Base-by-base conservation (phyloP, 176 grass and related monocot species). In the Triticum timopheevii region DNA sequence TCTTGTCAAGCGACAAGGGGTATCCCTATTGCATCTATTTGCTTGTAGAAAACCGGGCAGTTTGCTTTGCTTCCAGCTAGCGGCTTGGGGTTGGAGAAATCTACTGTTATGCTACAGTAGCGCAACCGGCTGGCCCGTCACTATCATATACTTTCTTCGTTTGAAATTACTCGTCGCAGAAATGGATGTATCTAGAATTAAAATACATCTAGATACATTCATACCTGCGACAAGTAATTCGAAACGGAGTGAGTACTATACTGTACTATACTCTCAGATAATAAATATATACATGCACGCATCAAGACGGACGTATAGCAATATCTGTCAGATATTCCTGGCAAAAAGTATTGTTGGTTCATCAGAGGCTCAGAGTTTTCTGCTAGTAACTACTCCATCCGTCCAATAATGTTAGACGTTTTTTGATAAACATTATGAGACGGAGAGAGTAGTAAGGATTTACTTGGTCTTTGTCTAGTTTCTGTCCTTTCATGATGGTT, bases 1-100 rank as follows among this genome's bases (percentile, higher is more conserved):
- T 95, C 90, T 84, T 92, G 80, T 95, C 93, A 95, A 88, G 83
- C 58, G 80, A 91, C 87, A 88, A 83, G 85, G 73, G 77, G 77
- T 49, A 81, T 84, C 78, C 88, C 78, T 84, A 36, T 83, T 94
- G 69, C 89, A 38, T 76, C 69, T 86, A 79, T 90, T 92, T 87
- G 84, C 83, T 90, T 62, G 84, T 90, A 84, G 87, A 56, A 62
- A 93, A 91, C 70, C 76, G 64, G 63, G 45, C 75, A 34, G 64
- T 87, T 87, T 78, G 56, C 2, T 83, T 84, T 83, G 66, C 83
- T 78, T 87, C 28, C 54, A 13, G 77, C 77, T 86, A 85, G 83
- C 36, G 7, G 86, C 50, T 70, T 73, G 76, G 82, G 79, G 63
- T 61, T 78, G 72, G 33, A 47, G 67, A 69, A 31, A 11, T 22